Evolutionary conservation across 192 early-diverging fungal species (phyloP), one percentile per base, ranked within the genome.

Genomic region (Martensiomyces pterosporus): DNA sequence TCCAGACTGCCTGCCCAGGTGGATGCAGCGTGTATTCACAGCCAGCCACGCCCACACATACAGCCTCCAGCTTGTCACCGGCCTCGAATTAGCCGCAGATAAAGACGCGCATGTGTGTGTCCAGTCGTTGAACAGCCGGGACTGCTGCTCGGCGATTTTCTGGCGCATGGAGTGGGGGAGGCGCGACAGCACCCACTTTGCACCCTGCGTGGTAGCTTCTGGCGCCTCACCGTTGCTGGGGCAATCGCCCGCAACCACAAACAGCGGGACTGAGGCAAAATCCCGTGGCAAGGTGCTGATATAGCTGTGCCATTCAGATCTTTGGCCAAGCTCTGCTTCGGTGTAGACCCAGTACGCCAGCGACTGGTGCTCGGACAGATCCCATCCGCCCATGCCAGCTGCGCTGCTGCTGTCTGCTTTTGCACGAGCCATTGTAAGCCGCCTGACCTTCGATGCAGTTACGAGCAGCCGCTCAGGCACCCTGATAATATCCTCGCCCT

Each of bases 41-140:
- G 55, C 63, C 26, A 66, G 51, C 70, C 70, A 73, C 22, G 70
- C 54, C 70, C 70, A 73, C 5, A 65, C 70, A 27, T 62, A 73
- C 1, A 32, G 49, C 9, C 63, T 41, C 62, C 62, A 66, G 27
- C 40, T 42, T 3, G 25, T 26, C 32, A 43, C 24, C 12, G 27
- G 52, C 39, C 34, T 33, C 5, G 36, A 24, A 1, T 46, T 40
- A 17, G 32, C 9, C 19, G 13, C 18, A 2, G 42, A 47, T 4
- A 50, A 19, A 6, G 27, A 45, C 12, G 36, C n/a, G 1, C 37
- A 14, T 17, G 58, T 73, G 26, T 16, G 24, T 2, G 43, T 13
- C 62, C 62, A 66, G 51, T 66, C 63, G 9, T 22, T 24, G 34
- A 56, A 50, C 23, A 73, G 24, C 39, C 52, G 51, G 21, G 23